phyloP scores from a whole-genome alignment of 139 green algal genomes.

The Pleodorina starrii region DNA sequence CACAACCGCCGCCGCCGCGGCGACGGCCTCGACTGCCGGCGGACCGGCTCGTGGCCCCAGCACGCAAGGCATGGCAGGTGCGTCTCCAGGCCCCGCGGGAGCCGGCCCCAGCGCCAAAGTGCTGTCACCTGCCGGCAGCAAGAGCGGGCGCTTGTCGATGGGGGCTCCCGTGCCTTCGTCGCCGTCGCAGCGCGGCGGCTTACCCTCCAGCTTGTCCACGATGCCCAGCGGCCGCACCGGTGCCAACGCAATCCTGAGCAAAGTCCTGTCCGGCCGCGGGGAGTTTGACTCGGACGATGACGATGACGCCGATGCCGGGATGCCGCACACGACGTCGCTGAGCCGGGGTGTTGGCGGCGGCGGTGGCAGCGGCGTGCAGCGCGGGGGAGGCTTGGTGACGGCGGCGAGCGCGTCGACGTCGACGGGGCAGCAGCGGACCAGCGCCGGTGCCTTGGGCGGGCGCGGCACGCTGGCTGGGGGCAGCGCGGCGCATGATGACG shows the following conservation, averaged over 20 bases:
- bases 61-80: background rate
- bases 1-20: background rate
- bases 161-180: background rate
- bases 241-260: background rate
- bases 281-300: constrained; percentile 39
- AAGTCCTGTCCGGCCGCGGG: background rate
- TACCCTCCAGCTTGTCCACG: no score
- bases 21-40: background rate
- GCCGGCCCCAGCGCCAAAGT: background rate
- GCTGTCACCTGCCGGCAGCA: background rate
- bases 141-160: constrained; percentile 8
- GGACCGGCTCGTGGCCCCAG: background rate
- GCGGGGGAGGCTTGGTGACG: background rate
- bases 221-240: background rate
- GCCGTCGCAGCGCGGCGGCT: background rate
- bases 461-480: background rate
- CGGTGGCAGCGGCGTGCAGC: background rate
- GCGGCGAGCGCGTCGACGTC: background rate
- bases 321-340: background rate
- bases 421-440: background rate
- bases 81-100: no score
- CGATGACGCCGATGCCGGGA: background rate
- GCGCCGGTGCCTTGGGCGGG: background rate
- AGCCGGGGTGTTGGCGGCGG: background rate
- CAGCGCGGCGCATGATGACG: background rate